Evolutionary conservation across 192 early-diverging fungal species (phyloP).

Genomic region (Piromyces finnis): DNA sequence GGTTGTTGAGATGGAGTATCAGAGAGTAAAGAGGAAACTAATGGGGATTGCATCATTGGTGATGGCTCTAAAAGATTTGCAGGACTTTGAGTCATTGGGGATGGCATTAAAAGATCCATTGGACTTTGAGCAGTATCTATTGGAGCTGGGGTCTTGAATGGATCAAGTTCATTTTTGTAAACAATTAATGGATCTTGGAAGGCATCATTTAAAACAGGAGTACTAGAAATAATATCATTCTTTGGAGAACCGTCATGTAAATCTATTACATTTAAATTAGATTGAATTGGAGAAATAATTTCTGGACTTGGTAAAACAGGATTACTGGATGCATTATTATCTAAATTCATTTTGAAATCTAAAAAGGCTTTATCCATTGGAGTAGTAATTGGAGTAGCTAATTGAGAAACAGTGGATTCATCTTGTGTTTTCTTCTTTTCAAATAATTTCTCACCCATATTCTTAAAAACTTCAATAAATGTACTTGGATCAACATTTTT

Average conservation of each 20-base stretch:
- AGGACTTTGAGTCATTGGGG: no score
- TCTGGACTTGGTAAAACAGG: neutral
- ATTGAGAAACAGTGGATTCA: neutral
- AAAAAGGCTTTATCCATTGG: neutral
- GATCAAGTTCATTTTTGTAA: neutral
- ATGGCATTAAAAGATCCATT: neutral
- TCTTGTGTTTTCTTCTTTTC: neutral
- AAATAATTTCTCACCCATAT: neutral
- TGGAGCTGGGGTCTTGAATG: neutral
- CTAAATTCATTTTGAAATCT: neutral
- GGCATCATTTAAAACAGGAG: no score
- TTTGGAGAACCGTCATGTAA: no score
- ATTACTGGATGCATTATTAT: neutral
- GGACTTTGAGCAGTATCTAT: neutral
- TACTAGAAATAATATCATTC: no score
- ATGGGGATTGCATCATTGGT: no score
- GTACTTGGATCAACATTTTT: neutral
- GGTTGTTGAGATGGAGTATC: no score
- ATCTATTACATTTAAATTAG: neutral
- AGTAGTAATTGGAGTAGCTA: neutral
- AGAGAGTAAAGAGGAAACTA: no score
- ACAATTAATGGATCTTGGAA: neutral
- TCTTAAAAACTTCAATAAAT: neutral
- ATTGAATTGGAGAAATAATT: neutral
- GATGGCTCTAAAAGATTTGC: neutral